These are phyloP conservation scores for Ophiognomonia clavigignenti-juglandacearum DNA, from an alignment of 2,329 filamentous ascomycete genomes.

Conservation along the genomic window DNA sequence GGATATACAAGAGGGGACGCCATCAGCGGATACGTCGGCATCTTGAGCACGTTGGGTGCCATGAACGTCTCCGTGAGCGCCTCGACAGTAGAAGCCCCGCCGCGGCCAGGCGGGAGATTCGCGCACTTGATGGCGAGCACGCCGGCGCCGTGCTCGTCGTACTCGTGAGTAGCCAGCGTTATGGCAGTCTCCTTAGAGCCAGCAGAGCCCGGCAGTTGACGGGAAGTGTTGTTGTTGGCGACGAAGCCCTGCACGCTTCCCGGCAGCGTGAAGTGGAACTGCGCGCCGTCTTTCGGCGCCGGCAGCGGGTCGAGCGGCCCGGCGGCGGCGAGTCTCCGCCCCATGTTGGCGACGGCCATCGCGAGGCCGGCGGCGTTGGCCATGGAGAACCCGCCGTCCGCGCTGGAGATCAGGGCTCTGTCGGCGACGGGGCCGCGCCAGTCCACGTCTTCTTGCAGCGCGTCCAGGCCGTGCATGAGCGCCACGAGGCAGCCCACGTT, in stretches of 20 bases:
- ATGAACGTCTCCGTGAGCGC: conserved; percentile 24
- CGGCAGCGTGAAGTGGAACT: conserved; percentile 31
- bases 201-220: too few relatives aligned
- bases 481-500: conserved; percentile 31
- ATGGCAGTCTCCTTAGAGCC: too few relatives aligned
- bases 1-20: conserved; percentile 25
- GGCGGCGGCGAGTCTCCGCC: conserved; percentile 22
- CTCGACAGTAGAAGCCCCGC: conserved; percentile 12
- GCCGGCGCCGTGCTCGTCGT: neutral
- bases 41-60: conserved; percentile 18
- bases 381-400: conserved; percentile 31
- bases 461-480: conserved; percentile 28
- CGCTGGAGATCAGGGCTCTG: conserved; percentile 29
- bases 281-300: conserved; percentile 28
- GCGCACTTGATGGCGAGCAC: conserved; percentile 7
- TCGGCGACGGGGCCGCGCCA: conserved; percentile 32
- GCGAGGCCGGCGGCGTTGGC: conserved; percentile 30
- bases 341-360: conserved; percentile 25
- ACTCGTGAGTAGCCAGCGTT: too few relatives aligned
- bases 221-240: neutral
- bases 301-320: conserved; percentile 14
- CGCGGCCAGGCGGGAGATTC: neutral
- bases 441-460: conserved; percentile 24
- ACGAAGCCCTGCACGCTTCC: conserved; percentile 31
- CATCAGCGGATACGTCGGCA: conserved; percentile 21